These are phyloP conservation scores for Leucaena leucocephala DNA, from an alignment of 306 rosid species.

Conservation along the genomic window DNA sequence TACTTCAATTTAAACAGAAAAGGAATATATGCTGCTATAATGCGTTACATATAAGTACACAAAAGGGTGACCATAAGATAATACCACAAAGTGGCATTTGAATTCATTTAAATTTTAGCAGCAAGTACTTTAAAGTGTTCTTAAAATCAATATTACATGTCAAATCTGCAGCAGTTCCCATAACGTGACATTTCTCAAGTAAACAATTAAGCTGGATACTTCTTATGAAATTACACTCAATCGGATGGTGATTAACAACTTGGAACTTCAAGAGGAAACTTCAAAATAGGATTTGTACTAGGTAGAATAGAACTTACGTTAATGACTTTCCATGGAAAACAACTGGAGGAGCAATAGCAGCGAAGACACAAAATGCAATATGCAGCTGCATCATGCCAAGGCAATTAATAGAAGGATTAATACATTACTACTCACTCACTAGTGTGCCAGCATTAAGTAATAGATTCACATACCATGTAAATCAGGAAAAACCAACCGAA, in stretches of 20 bases:
- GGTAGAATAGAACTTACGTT: slow-evolving; percentile 54
- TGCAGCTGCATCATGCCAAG: slow-evolving; percentile 69
- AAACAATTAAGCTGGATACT: background rate
- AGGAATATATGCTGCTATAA: background rate
- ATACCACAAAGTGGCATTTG: slow-evolving; percentile 26
- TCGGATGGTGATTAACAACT: slow-evolving; percentile 14
- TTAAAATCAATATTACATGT: background rate
- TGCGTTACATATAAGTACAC: background rate
- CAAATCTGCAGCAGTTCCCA: background rate
- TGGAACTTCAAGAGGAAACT: slow-evolving; percentile 3
- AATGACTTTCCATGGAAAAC: slow-evolving; percentile 92
- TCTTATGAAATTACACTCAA: background rate
- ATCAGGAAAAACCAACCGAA: slow-evolving; percentile 92
- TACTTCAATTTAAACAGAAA: slow-evolving; percentile 22
- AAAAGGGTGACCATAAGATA: slow-evolving; percentile 15
- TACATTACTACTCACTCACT: slow-evolving; percentile 26
- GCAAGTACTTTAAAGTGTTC: background rate
- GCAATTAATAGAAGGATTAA: slow-evolving; percentile 38
- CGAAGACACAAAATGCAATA: slow-evolving; percentile 80
- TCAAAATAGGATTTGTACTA: background rate
- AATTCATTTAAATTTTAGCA: background rate
- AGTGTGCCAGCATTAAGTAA: slow-evolving; percentile 18
- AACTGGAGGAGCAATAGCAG: slow-evolving; percentile 94
- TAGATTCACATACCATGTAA: slow-evolving; percentile 70
- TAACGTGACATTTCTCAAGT: background rate